Conservation (phyloP, 768 basidiomycete genomes). For the Serpula lacrymans region DNA sequence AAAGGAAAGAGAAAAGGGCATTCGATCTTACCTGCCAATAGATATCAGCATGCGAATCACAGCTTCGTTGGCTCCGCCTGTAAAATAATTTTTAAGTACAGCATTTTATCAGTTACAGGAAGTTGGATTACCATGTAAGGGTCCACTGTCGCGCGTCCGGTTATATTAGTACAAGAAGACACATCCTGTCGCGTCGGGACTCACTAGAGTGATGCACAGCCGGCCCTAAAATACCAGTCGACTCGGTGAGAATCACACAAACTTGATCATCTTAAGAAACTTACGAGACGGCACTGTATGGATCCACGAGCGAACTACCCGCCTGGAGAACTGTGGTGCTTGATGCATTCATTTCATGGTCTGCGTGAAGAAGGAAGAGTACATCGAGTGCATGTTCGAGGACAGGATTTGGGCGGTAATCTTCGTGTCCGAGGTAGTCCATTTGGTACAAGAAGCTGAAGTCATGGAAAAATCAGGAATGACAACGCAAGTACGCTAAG, state of each 20-base stretch:
- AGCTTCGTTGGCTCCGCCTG: conserved; percentile 86
- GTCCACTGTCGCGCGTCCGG: conserved; percentile 45
- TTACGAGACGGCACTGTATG: conserved; percentile 80
- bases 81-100: background rate
- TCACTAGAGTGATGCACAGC: conserved; percentile 85
- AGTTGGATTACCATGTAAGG: conserved; percentile 52
- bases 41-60: conserved; percentile 92
- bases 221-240: conserved; percentile 47
- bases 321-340: conserved; percentile 86
- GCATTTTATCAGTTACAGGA: background rate
- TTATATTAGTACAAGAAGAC: background rate
- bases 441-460: conserved; percentile 85
- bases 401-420: conserved; percentile 76
- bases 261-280: conserved; percentile 12
- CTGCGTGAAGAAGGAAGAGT: conserved; percentile 84
- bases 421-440: conserved; percentile 62
- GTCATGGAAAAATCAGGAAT: conserved; percentile 1
- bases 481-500: background rate
- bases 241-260: conserved; percentile 1
- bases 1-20: background rate
- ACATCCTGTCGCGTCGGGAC: conserved; percentile 23
- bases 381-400: conserved; percentile 86
- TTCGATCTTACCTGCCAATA: conserved; percentile 64
- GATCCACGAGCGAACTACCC: conserved; percentile 86
- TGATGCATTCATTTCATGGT: conserved; percentile 88